Percentiles rank a stretch among this genome's conserved stretches.
phyloP scores from a whole-genome alignment of 345 rosid genomes.

The Combretum micranthum region DNA sequence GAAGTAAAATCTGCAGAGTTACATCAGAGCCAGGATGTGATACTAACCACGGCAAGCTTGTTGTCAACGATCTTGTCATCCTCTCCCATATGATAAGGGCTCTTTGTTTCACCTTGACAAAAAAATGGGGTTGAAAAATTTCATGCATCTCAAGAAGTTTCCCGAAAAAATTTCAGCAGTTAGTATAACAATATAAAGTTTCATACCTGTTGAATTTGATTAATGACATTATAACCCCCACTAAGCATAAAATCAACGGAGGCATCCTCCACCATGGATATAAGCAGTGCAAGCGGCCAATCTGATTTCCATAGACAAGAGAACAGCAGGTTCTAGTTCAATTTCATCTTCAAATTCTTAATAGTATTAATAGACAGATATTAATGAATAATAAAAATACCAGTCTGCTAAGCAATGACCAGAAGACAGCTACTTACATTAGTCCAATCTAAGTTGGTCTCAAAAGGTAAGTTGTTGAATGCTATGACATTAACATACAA shows the following conservation, averaged over 20 bases:
- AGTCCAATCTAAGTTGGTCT: slow-evolving; percentile 66
- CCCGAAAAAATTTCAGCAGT: too few relatives aligned
- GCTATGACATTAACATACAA: slow-evolving; percentile 48
- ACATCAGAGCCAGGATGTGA: not conserved
- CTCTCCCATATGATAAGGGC: slow-evolving; percentile 84
- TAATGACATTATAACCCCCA: slow-evolving; percentile 70
- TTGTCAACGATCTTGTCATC: slow-evolving; percentile 75
- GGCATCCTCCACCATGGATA: slow-evolving; percentile 92
- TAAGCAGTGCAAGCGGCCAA: slow-evolving; percentile 82
- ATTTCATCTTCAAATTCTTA: not conserved
- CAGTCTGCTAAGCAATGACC: not conserved
- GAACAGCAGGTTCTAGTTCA: slow-evolving; percentile 1
- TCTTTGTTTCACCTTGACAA: slow-evolving; percentile 56
- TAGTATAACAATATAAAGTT: not conserved
- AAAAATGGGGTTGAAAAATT: too few relatives aligned
- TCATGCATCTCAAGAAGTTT: too few relatives aligned
- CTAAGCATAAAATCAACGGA: slow-evolving; percentile 74
- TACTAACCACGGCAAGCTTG: slow-evolving; percentile 66
- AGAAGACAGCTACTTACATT: slow-evolving; percentile 41
- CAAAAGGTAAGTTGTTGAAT: slow-evolving; percentile 45
- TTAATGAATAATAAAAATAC: not conserved
- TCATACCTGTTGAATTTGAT: slow-evolving; percentile 54
- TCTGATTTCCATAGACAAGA: slow-evolving; percentile 25
- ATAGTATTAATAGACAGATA: not conserved
- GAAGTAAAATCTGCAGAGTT: too few relatives aligned